These are phyloP conservation scores for Buxus sempervirens DNA, from an alignment of 164 flowering plant genomes.

Conservation along the genomic window DNA sequence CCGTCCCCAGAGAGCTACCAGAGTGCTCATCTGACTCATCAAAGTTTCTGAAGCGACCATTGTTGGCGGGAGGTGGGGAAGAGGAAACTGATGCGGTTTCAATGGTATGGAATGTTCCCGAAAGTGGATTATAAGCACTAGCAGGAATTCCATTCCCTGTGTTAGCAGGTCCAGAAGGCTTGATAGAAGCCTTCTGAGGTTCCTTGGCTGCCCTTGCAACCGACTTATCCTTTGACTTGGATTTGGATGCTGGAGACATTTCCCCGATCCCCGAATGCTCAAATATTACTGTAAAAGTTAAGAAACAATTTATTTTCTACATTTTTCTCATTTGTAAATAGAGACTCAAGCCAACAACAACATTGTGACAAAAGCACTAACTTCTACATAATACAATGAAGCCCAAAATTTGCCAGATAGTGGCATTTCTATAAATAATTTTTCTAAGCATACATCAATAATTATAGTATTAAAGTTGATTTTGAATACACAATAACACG, in stretches of 20 bases:
- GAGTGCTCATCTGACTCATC: constrained; percentile 73
- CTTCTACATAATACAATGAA: neutral
- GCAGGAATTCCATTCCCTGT: constrained; percentile 45
- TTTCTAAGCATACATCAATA: too few species aligned
- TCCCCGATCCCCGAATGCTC: neutral
- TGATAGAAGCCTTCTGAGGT: constrained; percentile 54
- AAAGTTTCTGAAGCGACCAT: constrained; percentile 71
- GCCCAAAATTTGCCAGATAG: too few species aligned
- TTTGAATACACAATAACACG: too few species aligned
- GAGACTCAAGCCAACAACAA: neutral
- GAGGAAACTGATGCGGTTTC: constrained; percentile 49
- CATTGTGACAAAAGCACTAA: too few species aligned
- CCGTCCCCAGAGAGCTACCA: constrained; percentile 55
- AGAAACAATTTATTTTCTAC: too few species aligned
- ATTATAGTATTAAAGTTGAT: too few species aligned
- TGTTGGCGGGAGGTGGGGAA: constrained; percentile 44
- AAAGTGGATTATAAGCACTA: constrained; percentile 76
- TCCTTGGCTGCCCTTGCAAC: constrained; percentile 55
- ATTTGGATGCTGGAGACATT: constrained; percentile 85
- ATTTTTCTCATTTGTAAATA: too few species aligned
- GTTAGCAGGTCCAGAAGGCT: constrained; percentile 46
- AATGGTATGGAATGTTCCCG: constrained; percentile 76
- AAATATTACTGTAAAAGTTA: neutral
- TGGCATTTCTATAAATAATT: too few species aligned
- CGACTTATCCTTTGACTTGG: constrained; percentile 70